Conservation (phyloP, 805 yeast genomes). For the Hermanozyma aechmeae region DNA sequence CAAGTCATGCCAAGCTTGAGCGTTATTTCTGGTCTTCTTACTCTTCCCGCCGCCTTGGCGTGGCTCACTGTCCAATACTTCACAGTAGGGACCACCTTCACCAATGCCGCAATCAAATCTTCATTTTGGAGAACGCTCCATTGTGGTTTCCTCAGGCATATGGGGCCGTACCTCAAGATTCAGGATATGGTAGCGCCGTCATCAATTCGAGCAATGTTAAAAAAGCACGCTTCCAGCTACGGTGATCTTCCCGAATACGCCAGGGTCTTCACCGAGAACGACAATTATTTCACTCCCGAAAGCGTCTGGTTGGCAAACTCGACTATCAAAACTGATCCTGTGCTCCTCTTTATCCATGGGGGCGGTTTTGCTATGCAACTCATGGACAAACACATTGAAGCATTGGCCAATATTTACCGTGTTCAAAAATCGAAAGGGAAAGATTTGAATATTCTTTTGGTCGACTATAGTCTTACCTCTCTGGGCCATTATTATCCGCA, state of each 20-base stretch:
- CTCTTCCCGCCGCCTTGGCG: neutral
- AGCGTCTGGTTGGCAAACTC: neutral
- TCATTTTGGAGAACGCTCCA: too few relatives aligned
- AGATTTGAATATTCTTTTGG: conserved; percentile 2
- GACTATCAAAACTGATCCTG: neutral
- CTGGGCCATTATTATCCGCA: conserved; percentile 2
- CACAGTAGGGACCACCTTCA: conserved; percentile 1
- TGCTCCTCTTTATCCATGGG: conserved; percentile 5
- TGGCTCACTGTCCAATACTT: neutral
- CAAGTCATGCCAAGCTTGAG: neutral
- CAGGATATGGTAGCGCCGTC: too few relatives aligned
- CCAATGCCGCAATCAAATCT: too few relatives aligned
- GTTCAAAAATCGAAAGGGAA: neutral
- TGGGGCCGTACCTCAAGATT: too few relatives aligned
- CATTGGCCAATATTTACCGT: conserved; percentile 3
- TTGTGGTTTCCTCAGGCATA: too few relatives aligned
- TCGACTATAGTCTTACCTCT: conserved; percentile 5
- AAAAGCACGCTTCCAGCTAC: neutral
- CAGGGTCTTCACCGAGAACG: neutral
- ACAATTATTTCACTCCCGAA: neutral
- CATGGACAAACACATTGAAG: conserved; percentile 1
- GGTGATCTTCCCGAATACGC: neutral
- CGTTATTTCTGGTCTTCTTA: neutral
- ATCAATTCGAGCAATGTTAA: too few relatives aligned
- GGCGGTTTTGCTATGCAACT: conserved; percentile 7